Evolutionary conservation across 495 filamentous ascomycete genomes (phyloP), one percentile per base, ranked within the genome.

Genomic region (Ramalina peruviana): DNA sequence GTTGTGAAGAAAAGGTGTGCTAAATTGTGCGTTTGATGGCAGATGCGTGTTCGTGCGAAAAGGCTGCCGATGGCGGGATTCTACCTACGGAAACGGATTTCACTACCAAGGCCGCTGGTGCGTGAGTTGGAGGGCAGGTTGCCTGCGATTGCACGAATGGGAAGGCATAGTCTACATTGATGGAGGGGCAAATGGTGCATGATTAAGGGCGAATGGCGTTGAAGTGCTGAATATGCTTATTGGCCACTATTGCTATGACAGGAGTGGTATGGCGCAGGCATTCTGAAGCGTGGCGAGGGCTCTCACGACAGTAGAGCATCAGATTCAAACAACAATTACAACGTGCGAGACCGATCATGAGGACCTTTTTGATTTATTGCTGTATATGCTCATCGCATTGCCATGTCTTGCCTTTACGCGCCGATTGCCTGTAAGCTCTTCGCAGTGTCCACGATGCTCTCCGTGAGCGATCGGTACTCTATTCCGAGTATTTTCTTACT

Each of bases 21-120:
- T 15, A n/a, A 37, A 6, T 6, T 16, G 17, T 40, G 4, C 12
- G 16, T 40, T 42, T 13, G 30, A 33, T 23, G 17, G 40, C 42
- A 86, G 85, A 72, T 65, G 81, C 84, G 3, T 93, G 87, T 71
- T 89, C 82, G 12, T 94, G 88, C 64, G 83, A 86, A 66, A 88
- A 83, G 58, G 82, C 78, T 7, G 60, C 71, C 36, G 74, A 73
- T 48, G 70, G 73, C 52, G 68, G 67, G 36, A 50, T 72, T 48
- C 65, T 77, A 2, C 70, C 72, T 17, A 69, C 76, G 56, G 87
- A 94, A 75, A 81, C 70, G 42, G 86, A 94, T 60, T 92, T 90
- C 65, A 94, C 86, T 36, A 84, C 81, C 52, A 76, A 75, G 67
- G 40, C 48, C 3, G 30, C 30, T 33, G 30, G 30, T 33, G 30